Percentiles rank a stretch among this genome's conserved stretches.
These are phyloP conservation scores for Aspergillus sp. DNA, from an alignment of 2,329 filamentous ascomycete species.

Conservation along the genomic window DNA sequence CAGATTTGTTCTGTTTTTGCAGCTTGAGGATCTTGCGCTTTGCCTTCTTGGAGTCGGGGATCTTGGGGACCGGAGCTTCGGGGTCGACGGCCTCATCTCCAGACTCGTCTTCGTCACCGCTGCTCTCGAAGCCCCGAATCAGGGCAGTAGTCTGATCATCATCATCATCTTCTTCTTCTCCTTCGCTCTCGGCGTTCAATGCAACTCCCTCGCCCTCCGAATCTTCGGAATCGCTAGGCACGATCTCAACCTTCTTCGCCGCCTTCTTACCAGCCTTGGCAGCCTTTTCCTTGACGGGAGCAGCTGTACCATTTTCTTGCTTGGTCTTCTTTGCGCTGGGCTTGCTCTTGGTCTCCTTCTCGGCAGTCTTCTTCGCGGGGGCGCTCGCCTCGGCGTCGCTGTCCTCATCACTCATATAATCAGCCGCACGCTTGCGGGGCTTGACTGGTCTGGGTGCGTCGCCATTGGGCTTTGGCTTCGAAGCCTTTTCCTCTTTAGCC, in stretches of 20 bases:
- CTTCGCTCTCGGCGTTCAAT: constrained; percentile 26
- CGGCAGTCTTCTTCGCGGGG: constrained; percentile 17
- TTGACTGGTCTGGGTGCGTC: constrained; percentile 37
- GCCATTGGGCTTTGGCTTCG: constrained; percentile 34
- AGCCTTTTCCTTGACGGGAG: constrained; percentile 37
- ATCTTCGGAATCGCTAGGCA: constrained; percentile 35
- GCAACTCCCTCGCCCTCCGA: not conserved
- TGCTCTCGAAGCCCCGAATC: constrained; percentile 57
- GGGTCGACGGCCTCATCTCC: constrained; percentile 49
- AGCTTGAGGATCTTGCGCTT: constrained; percentile 54
- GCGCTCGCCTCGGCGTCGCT: constrained; percentile 25
- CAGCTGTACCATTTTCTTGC: constrained; percentile 35
- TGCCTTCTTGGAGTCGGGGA: constrained; percentile 47
- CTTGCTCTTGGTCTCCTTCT: constrained; percentile 39
- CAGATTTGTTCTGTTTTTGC: constrained; percentile 45
- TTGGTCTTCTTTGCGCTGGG: constrained; percentile 48
- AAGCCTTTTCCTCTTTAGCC: constrained; percentile 24
- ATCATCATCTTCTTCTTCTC: constrained; percentile 38
- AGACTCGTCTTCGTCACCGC: constrained; percentile 52
- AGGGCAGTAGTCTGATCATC: constrained; percentile 57
- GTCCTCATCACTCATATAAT: constrained; percentile 49
- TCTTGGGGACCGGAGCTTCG: constrained; percentile 43
- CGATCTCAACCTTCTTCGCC: constrained; percentile 47
- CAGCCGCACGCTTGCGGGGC: constrained; percentile 49
- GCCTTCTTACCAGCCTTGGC: constrained; percentile 36